Percentiles rank a stretch among this genome's conserved stretches.
Conservation (phyloP, 2,329 filamentous ascomycete species). For the Venturia pyrina region DNA sequence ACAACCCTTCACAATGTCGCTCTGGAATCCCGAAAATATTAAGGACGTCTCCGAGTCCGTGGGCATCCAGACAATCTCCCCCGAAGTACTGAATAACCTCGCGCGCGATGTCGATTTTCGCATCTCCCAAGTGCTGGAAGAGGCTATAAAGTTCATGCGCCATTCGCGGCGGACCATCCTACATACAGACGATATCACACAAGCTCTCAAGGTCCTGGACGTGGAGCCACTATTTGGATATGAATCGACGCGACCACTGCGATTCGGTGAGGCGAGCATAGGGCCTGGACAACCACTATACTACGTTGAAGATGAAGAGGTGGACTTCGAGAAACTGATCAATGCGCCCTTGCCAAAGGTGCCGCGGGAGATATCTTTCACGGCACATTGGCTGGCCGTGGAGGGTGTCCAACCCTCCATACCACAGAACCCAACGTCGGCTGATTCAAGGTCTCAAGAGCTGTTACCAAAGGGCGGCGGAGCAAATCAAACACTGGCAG, state of each 20-base stretch:
- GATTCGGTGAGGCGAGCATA: constrained; percentile 87
- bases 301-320: constrained; percentile 96
- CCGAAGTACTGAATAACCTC: constrained; percentile 79
- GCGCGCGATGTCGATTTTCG: constrained; percentile 94
- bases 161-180: constrained; percentile 77
- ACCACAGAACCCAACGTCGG: constrained; percentile 85
- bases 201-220: constrained; percentile 76
- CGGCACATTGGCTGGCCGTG: constrained; percentile 96
- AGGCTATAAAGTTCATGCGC: constrained; percentile 94
- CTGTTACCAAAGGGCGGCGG: constrained; percentile 82
- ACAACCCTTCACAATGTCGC: constrained; percentile 29
- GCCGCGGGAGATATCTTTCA: constrained; percentile 84
- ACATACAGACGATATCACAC: constrained; percentile 79
- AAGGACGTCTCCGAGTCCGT: constrained; percentile 94
- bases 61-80: constrained; percentile 68
- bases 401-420: constrained; percentile 96
- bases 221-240: constrained; percentile 96
- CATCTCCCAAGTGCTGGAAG: constrained; percentile 83
- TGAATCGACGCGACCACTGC: constrained; percentile 77
- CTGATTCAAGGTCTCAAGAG: constrained; percentile 74
- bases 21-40: constrained; percentile 96
- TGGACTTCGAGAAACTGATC: constrained; percentile 98
- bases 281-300: constrained; percentile 90
- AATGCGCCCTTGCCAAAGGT: constrained; percentile 94
- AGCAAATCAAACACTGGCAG: constrained; percentile 75